These are phyloP conservation scores for Mucor mucedo DNA, from an alignment of 371 early-diverging fungal species.

Conservation along the genomic window DNA sequence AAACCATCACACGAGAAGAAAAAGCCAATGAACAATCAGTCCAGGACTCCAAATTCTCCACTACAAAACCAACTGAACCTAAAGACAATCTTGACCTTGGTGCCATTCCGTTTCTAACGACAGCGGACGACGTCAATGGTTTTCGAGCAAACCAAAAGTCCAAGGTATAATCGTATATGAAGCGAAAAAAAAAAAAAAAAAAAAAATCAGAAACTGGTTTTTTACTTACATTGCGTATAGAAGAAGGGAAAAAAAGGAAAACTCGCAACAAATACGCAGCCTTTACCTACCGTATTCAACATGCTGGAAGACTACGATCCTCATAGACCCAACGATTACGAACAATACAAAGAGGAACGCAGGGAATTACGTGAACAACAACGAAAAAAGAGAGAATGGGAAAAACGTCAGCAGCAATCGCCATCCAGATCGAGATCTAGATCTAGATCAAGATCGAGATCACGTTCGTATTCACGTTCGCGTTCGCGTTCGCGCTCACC, in stretches of 20 bases:
- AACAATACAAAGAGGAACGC: constrained; percentile 60
- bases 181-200: constrained; percentile 4
- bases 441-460: constrained; percentile 16
- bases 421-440: constrained; percentile 33
- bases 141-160: constrained; percentile 28
- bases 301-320: constrained; percentile 67
- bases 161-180: constrained; percentile 1
- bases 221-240: background rate
- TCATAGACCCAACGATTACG: constrained; percentile 66
- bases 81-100: constrained; percentile 28
- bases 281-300: constrained; percentile 42
- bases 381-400: constrained; percentile 33
- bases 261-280: constrained; percentile 24
- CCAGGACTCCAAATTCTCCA: background rate
- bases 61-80: background rate
- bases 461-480: constrained; percentile 1
- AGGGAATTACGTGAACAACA: constrained; percentile 33
- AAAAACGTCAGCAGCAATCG: constrained; percentile 21
- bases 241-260: constrained; percentile 33
- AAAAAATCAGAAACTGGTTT: background rate
- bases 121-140: constrained; percentile 52
- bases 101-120: constrained; percentile 23
- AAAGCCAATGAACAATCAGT: constrained; percentile 4
- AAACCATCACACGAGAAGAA: constrained; percentile 36
- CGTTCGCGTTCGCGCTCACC: background rate